A percentile compares a stretch with the other conserved stretches of the same genome.
Evolutionary conservation across 2,329 filamentous ascomycete genomes (phyloP).

Genomic region (Apiospora pterosperma): DNA sequence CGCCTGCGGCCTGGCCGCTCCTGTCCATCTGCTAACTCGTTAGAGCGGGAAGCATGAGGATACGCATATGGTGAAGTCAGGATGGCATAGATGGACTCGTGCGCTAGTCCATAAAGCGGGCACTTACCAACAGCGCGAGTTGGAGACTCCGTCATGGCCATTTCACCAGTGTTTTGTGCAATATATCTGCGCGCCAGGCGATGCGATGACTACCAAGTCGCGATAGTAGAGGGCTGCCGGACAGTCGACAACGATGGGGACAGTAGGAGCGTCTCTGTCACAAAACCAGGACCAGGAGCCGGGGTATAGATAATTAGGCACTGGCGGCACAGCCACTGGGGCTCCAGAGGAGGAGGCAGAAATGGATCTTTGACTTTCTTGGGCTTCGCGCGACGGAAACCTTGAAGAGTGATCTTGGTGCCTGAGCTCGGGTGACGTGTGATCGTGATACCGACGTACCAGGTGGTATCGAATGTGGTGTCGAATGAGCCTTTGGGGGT

Average conservation of each 20-base stretch:
- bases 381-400: constrained; percentile 1
- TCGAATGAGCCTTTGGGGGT: no score
- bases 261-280: neutral
- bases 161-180: constrained; percentile 5
- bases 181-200: neutral
- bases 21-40: constrained; percentile 56
- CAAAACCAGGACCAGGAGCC: neutral
- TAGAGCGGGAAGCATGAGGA: constrained; percentile 9
- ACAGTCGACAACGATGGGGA: neutral
- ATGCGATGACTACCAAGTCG: neutral
- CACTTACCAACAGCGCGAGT: constrained; percentile 21
- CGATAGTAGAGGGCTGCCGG: neutral
- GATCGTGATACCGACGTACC: neutral
- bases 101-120: constrained; percentile 4
- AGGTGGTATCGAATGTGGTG: neutral
- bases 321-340: neutral
- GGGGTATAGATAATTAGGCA: neutral
- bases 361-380: constrained; percentile 2
- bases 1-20: constrained; percentile 64
- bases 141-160: constrained; percentile 26
- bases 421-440: neutral
- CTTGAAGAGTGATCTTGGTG: neutral
- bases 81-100: neutral
- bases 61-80: neutral
- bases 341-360: neutral